Evolutionary conservation across 2,329 filamentous ascomycete genomes (phyloP).

Genomic region (Thelonectria rubi): DNA sequence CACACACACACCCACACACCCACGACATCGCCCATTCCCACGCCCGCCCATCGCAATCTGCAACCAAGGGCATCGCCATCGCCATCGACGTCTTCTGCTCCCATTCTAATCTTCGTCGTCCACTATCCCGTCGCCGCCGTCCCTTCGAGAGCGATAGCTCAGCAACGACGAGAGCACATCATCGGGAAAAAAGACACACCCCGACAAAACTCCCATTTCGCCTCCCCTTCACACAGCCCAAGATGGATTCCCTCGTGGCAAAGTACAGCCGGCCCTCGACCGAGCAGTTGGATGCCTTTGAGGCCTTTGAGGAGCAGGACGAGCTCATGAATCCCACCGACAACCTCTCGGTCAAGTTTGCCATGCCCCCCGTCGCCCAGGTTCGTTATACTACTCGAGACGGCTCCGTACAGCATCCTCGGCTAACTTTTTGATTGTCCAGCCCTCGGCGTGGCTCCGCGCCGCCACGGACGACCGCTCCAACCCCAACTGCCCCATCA

Average conservation of each 20-base stretch:
- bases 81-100: background rate
- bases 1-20: background rate
- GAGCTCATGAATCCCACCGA: conserved; percentile 77
- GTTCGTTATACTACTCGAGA: too few species aligned
- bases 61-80: background rate
- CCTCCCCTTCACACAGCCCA: conserved; percentile 34
- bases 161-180: conserved; percentile 8
- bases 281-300: conserved; percentile 75
- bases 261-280: conserved; percentile 85
- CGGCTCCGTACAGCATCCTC: too few species aligned
- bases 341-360: conserved; percentile 89
- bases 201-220: conserved; percentile 1
- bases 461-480: conserved; percentile 96
- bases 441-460: conserved; percentile 95
- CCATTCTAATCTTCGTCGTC: conserved; percentile 4
- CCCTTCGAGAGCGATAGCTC: background rate
- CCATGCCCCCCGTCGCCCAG: conserved; percentile 90
- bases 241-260: conserved; percentile 92
- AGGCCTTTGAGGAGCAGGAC: conserved; percentile 74
- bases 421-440: too few species aligned
- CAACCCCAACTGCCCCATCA: conserved; percentile 97
- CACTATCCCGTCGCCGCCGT: background rate
- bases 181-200: conserved; percentile 4
- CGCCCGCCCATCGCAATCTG: conserved; percentile 5
- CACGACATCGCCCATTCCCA: conserved; percentile 2